phyloP scores from a whole-genome alignment of 2,329 filamentous ascomycete genomes.

The Penicillium hesseltinei region DNA sequence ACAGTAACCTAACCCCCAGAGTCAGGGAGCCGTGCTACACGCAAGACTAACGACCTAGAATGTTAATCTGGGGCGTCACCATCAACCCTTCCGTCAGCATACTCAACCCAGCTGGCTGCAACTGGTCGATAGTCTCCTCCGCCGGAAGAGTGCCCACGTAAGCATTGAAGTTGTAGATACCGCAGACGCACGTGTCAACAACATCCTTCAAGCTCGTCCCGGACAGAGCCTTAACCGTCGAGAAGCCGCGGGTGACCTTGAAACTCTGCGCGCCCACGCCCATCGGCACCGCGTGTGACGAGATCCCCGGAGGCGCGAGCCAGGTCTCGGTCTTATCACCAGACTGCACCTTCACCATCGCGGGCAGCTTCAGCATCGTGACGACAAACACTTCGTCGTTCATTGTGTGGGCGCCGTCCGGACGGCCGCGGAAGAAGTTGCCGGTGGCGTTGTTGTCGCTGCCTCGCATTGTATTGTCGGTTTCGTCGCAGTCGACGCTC shows the following conservation, averaged over 20 bases:
- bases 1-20: neutral
- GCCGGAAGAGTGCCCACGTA: slow-evolving; percentile 53
- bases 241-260: slow-evolving; percentile 42
- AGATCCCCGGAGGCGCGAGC: slow-evolving; percentile 48
- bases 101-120: slow-evolving; percentile 35
- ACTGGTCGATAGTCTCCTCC: slow-evolving; percentile 33
- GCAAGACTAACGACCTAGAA: slow-evolving; percentile 14
- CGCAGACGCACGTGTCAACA: slow-evolving; percentile 47
- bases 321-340: slow-evolving; percentile 47
- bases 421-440: slow-evolving; percentile 54
- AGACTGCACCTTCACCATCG: slow-evolving; percentile 47
- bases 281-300: slow-evolving; percentile 48
- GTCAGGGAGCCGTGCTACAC: neutral
- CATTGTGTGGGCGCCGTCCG: slow-evolving; percentile 52
- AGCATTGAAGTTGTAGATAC: slow-evolving; percentile 58
- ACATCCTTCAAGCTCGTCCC: slow-evolving; percentile 54
- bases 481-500: slow-evolving; percentile 50
- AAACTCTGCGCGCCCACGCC: slow-evolving; percentile 51
- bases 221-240: slow-evolving; percentile 40
- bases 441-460: slow-evolving; percentile 47
- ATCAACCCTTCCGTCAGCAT: slow-evolving; percentile 30
- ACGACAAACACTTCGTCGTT: slow-evolving; percentile 54
- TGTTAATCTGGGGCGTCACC: slow-evolving; percentile 31
- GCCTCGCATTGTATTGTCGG: slow-evolving; percentile 50
- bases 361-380: slow-evolving; percentile 49